Base-by-base conservation (phyloP, 371 early-diverging fungal genomes). In the Mortierella sp. region DNA sequence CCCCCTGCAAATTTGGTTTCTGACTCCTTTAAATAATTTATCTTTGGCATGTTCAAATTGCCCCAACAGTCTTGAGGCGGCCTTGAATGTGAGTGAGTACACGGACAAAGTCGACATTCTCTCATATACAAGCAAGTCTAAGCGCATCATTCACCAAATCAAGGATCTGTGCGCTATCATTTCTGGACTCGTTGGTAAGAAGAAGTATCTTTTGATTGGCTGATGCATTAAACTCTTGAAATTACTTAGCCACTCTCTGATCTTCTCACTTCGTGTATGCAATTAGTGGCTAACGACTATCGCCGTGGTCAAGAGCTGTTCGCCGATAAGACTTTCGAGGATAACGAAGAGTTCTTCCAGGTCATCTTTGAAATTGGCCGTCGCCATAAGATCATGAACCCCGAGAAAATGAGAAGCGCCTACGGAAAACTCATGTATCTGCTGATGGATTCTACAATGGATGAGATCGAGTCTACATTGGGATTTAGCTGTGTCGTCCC, bases 311-410 rank as follows among this genome's bases (percentile, higher is more conserved):
- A 97, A 77, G 90, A 91, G 62, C 84, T 98, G 40, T 96, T 98
- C 83, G 88, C 92, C 40, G 93, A 96, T 52, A 87, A 93, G 67
- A 88, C 88, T 37, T 98, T 95, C 79, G 92, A 91, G 54, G 93
- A 96, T 40, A 98, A 97, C 73, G 94, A 90, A 58, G 93, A 92
- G 63, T 96, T 98, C 65, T 98, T 93, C 85, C 95, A 95, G 68
- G 88, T 84, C 52, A 91, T 97, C n/a, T 96, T 97, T 81, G 99
- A 98, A 85, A 91, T 98, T 66, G 99, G 99, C 20, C 92, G 99
- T 60, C 86, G 99, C 43, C 95, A 98, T 84, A 98, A 98, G 87
- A 96, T 98, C 74, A 96, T 96, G 96, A 98, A 98, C 70, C 99
- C 99, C 0, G 98, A 98, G 83, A 96, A 96, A 83, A 98, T 98